Percentiles rank a stretch among this genome's conserved stretches.
These are phyloP conservation scores for Macaranga tanarius DNA, from an alignment of 441 rosid genomes.

Conservation along the genomic window DNA sequence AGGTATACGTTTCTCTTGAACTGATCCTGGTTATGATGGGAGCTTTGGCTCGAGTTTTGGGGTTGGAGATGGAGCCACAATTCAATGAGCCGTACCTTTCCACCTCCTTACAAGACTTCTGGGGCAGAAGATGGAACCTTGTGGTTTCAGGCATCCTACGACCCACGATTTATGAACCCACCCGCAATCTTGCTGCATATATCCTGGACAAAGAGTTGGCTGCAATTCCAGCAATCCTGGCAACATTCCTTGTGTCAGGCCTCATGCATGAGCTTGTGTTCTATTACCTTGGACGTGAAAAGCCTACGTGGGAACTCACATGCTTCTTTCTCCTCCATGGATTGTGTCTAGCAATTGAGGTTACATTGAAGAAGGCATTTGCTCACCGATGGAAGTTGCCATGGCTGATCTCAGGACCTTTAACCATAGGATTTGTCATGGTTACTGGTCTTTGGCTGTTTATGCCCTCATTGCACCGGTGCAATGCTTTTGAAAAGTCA, in stretches of 20 bases:
- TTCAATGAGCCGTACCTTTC: conserved; percentile 65
- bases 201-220: conserved; percentile 28
- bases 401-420: conserved; percentile 12
- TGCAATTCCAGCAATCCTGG: conserved; percentile 24
- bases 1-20: conserved; percentile 36
- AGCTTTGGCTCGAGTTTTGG: conserved; percentile 32
- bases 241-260: conserved; percentile 37
- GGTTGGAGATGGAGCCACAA: conserved; percentile 54
- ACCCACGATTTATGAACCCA: conserved; percentile 53
- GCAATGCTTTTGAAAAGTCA: conserved; percentile 38
- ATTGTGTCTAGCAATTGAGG: conserved; percentile 26
- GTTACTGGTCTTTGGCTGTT: conserved; percentile 36
- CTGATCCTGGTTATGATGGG: conserved; percentile 19
- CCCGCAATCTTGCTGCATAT: conserved; percentile 21
- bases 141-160: conserved; percentile 55
- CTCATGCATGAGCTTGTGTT: conserved; percentile 46
- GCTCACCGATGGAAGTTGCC: conserved; percentile 13
- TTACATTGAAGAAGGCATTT: conserved; percentile 22
- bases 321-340: conserved; percentile 47
- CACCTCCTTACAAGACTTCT: conserved; percentile 80
- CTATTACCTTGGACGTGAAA: conserved; percentile 27
- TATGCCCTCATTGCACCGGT: conserved; percentile 32
- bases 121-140: conserved; percentile 86
- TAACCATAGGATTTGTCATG: conserved; percentile 32
- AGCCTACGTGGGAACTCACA: conserved; percentile 42